Evolutionary conservation across 768 basidiomycete genomes (phyloP).

Genomic region (Auricularia cornea): DNA sequence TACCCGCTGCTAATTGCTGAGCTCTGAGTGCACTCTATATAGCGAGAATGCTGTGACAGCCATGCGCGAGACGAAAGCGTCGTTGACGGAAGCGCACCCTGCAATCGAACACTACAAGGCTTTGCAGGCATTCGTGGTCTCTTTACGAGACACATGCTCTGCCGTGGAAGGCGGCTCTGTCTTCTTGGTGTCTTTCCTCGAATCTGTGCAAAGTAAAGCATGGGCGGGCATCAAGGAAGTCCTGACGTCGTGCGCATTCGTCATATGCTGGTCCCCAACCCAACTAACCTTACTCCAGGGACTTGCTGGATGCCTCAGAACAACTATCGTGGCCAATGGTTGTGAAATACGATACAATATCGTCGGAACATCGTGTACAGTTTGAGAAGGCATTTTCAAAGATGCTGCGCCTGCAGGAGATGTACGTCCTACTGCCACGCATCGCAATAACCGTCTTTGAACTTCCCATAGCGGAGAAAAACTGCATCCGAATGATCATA

Average conservation of each 20-base stretch:
- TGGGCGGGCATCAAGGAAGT: conserved; percentile 68
- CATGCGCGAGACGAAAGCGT: conserved; percentile 39
- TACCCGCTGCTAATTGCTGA: background rate
- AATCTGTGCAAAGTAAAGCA: conserved; percentile 55
- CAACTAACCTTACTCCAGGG: conserved; percentile 30
- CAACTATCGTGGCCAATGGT: conserved; percentile 77
- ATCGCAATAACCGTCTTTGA: background rate
- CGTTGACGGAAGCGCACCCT: conserved; percentile 19
- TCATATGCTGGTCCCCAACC: background rate
- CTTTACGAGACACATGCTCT: conserved; percentile 38
- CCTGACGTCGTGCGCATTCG: conserved; percentile 48
- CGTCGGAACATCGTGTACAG: conserved; percentile 40
- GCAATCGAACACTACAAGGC: conserved; percentile 50
- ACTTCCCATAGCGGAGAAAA: conserved; percentile 41
- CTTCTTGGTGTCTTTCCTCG: conserved; percentile 51
- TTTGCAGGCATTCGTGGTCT: conserved; percentile 52
- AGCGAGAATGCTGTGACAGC: background rate
- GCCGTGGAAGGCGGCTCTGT: conserved; percentile 33
- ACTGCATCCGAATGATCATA: conserved; percentile 28
- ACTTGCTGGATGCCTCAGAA: conserved; percentile 58
- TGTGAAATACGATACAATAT: conserved; percentile 51
- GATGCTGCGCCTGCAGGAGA: conserved; percentile 63
- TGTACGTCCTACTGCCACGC: conserved; percentile 42
- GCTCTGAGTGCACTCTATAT: background rate
- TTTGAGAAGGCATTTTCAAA: conserved; percentile 79